Base-by-base conservation (phyloP, 352 stramenopile genomes). In the Elongisporangium prolatum region DNA sequence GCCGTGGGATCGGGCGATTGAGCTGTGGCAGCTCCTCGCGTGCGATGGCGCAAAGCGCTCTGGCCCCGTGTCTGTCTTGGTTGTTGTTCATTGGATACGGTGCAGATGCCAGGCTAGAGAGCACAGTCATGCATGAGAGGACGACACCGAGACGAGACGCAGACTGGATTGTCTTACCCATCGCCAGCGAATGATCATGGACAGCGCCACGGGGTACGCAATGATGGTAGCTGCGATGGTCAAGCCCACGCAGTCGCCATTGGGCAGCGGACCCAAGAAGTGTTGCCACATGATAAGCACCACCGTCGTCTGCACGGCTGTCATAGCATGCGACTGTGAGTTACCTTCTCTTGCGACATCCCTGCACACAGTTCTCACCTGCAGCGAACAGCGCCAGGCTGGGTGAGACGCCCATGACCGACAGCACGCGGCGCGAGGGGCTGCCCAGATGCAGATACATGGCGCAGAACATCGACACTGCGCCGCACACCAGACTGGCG, bases 111-210 rank as follows among this genome's bases (percentile, higher is more conserved):
- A 22, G 84, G 84, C 83, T 93, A 24, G 4, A 63, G 16, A 48
- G 11, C 57, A 65, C 20, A 63, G 21, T 25, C 61, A 17, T 61
- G 16, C 50, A 40, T 56, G 28, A 34, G 50, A 7, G 9, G 10
- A 24, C 9, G 10, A 11, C 1, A 16, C 7, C 34, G 10, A 44
- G 34, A 13, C 7, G 14, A 44, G 14, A 54, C 4, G 34, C 11
- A 37, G 9, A 54, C 13, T 38, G n/a, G 17, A 49, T 40, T 18
- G 13, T 69, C 76, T 25, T 56, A 84, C 77, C 79, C 80, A 93
- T 62, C 80, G 80, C 80, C 81, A 93, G 17, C 79, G 78, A 18
- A 90, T 78, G 24, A 72, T 57, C 84, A 93, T 93, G 22, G 84
- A 90, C 48, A 93, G 72, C 10, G 79, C 71, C 50, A 75, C 65